Evolutionary conservation across 2,329 filamentous ascomycete genomes (phyloP).

Genomic region (Dothiorella sarmentorum): DNA sequence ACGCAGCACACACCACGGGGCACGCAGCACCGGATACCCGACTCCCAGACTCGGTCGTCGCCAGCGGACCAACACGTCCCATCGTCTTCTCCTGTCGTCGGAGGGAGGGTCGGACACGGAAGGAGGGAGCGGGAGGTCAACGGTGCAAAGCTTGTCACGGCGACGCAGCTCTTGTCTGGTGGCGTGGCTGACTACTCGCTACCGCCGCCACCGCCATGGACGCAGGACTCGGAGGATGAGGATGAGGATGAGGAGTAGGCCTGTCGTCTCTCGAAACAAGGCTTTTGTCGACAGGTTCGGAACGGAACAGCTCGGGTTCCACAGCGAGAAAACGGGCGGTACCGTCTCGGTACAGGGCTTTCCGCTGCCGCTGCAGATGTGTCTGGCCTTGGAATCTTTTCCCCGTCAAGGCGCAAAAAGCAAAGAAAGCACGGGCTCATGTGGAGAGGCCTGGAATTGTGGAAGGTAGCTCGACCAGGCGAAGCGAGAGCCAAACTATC

Average conservation of each 20-base stretch:
- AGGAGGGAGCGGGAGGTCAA: not conserved
- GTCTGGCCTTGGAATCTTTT: too few species aligned
- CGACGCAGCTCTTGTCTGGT: conserved; percentile 4
- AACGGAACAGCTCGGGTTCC: too few species aligned
- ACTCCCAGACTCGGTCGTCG: not conserved
- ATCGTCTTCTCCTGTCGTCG: not conserved
- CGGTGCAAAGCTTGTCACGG: not conserved
- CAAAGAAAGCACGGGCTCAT: too few species aligned
- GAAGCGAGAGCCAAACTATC: too few species aligned
- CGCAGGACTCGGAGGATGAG: not conserved
- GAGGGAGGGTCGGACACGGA: not conserved
- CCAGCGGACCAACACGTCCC: not conserved
- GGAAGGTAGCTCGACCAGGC: too few species aligned
- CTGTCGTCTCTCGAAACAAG: too few species aligned
- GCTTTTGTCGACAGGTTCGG: too few species aligned
- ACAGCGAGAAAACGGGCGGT: too few species aligned
- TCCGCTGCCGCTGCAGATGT: too few species aligned
- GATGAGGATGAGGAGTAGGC: not conserved
- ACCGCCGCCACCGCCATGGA: conserved; percentile 11
- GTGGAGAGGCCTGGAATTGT: too few species aligned
- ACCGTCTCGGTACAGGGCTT: too few species aligned
- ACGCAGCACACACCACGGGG: not conserved
- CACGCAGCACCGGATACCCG: not conserved
- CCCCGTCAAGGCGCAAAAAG: too few species aligned
- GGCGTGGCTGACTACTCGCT: not conserved